Evolutionary conservation across 2,329 filamentous ascomycete species (phyloP).

Genomic region (Aspergillus proliferans): DNA sequence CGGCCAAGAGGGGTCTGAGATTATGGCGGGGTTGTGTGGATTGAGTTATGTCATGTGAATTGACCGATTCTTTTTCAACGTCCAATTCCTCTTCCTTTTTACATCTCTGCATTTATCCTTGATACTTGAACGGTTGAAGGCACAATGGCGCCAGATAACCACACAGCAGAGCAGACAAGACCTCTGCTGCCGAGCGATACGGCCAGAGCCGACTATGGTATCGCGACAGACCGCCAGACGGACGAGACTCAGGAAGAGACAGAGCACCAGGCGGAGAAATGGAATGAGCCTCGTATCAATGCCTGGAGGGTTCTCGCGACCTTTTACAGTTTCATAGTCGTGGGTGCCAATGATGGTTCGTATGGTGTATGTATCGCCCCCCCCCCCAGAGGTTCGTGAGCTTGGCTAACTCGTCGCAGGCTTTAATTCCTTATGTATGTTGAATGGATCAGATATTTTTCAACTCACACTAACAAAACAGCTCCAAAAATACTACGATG

Average conservation of each 20-base stretch:
- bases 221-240: not conserved
- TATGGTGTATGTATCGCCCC: constrained; percentile 39
- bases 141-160: not conserved
- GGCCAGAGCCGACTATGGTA: not conserved
- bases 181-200: not conserved
- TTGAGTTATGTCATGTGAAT: too few relatives aligned
- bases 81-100: too few relatives aligned
- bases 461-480: constrained; percentile 7
- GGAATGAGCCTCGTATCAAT: constrained; percentile 27
- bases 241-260: not conserved
- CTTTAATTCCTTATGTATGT: constrained; percentile 44
- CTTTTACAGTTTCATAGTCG: constrained; percentile 52
- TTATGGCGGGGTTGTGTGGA: too few relatives aligned
- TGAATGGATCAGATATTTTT: not conserved
- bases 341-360: constrained; percentile 52
- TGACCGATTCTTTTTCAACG: too few relatives aligned
- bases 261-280: constrained; percentile 4
- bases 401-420: constrained; percentile 19
- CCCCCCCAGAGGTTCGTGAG: too few relatives aligned
- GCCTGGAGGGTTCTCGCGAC: constrained; percentile 43
- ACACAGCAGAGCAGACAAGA: not conserved
- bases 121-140: too few relatives aligned
- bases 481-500: constrained; percentile 40
- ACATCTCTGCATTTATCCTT: too few relatives aligned
- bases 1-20: too few relatives aligned